Conservation (phyloP, 768 basidiomycete species). For the Fomitopsis serialis region DNA sequence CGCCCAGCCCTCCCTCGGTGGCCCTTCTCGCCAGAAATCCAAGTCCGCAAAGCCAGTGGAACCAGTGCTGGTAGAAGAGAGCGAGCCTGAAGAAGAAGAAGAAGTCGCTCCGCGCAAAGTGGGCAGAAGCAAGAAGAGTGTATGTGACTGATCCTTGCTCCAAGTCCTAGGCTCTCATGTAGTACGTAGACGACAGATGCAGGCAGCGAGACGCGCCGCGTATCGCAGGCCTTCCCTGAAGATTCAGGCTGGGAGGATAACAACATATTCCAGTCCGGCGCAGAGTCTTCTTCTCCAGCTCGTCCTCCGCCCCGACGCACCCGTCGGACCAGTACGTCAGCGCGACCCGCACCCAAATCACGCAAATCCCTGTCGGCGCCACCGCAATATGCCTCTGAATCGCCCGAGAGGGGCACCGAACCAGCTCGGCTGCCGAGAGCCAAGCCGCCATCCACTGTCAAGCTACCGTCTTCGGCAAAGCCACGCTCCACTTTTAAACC, state of each 20-base stretch:
- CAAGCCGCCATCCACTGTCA: background rate
- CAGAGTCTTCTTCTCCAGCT: slow-evolving; percentile 76
- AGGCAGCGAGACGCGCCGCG: slow-evolving; percentile 47
- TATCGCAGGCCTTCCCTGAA: slow-evolving; percentile 31
- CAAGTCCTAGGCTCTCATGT: slow-evolving; percentile 1
- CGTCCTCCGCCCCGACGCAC: slow-evolving; percentile 51
- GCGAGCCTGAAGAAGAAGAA: slow-evolving; percentile 75
- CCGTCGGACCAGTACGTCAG: slow-evolving; percentile 38
- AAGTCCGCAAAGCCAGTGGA: slow-evolving; percentile 31
- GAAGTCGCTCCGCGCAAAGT: slow-evolving; percentile 56
- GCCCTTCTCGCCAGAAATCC: slow-evolving; percentile 30
- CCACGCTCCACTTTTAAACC: slow-evolving; percentile 24
- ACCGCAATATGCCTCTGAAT: slow-evolving; percentile 20
- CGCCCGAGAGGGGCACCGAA: slow-evolving; percentile 11
- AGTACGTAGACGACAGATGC: slow-evolving; percentile 39
- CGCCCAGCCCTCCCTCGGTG: slow-evolving; percentile 65
- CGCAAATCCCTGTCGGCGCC: slow-evolving; percentile 67
- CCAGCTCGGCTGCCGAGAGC: background rate
- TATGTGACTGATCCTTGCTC: slow-evolving; percentile 21
- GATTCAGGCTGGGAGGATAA: slow-evolving; percentile 88
- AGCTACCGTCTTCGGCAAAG: background rate
- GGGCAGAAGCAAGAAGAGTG: slow-evolving; percentile 54
- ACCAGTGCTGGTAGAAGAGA: slow-evolving; percentile 59
- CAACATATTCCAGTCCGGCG: slow-evolving; percentile 87
- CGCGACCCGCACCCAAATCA: slow-evolving; percentile 36